Evolutionary conservation across 352 stramenopile genomes (phyloP), one percentile per base, ranked within the genome.

Genomic region (Pythium myriotylum): DNA sequence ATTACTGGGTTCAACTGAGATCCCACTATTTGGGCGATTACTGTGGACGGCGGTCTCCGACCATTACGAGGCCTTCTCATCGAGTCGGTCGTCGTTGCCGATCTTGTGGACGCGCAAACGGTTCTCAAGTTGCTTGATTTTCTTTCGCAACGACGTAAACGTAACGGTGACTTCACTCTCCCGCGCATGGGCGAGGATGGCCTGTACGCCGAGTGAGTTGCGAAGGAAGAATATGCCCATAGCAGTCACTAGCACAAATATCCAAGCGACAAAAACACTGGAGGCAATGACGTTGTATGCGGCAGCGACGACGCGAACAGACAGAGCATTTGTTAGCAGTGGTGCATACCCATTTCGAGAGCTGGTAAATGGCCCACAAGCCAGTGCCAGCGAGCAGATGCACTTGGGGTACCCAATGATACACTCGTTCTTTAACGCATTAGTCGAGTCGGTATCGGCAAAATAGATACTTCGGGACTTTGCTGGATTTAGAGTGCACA

Each of bases 51-150:
- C 37, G 37, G 37, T 17, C 37, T 43, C 37, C 17, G 37, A 43
- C 13, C 13, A 14, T 43, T 20, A 43, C 13, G 37, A 17, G 17
- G 13, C 39, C 14, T 48, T 24, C 22, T 39, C 20, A 26, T 7
- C 23, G 39, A 16, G 22, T 35, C 14, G 37, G 35, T 26, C 24
- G 26, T 58, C 37, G 33, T 62, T 35, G 48, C 48, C 43, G 52
- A 84, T 73, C 22, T 73, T 79, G 45, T 88, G 77, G 54, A 89
- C 57, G 16, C 73, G 73, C 39, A 86, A 41, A 4, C 77, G 77
- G n/a, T 74, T 85, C 43, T 89, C 77, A 2, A 89, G 72, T 40
- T 89, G 79, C 51, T 77, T 84, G 55, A 89, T 84, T 47, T 79
- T 84, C 35, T 73, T 84, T 8, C 66, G 68, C n/a, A 89, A 39